Evolutionary conservation across 1,284 basidiomycete genomes (phyloP).

Genomic region (Leccinum pachyderme): DNA sequence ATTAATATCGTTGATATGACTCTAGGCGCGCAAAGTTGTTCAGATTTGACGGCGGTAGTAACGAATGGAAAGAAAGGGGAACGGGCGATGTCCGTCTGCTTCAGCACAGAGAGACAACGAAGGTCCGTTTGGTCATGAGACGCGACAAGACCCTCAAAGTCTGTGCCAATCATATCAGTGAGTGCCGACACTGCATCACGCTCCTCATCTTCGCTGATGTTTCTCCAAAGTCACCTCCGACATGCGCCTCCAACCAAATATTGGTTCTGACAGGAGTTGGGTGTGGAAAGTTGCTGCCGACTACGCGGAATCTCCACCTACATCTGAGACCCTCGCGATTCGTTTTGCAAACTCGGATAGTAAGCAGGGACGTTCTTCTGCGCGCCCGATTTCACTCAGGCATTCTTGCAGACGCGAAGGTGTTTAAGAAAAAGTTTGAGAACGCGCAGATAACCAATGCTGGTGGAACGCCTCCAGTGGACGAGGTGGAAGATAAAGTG

Average conservation of each 20-base stretch:
- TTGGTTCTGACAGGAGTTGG: conserved; percentile 99
- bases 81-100: conserved; percentile 91
- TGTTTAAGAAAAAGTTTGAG: conserved; percentile 89
- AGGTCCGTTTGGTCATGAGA: conserved; percentile 97
- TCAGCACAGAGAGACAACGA: conserved; percentile 85
- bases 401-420: conserved; percentile 65
- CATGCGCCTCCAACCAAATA: conserved; percentile 96
- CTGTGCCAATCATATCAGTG: conserved; percentile 97
- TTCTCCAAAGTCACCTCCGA: conserved; percentile 71
- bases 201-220: conserved; percentile 3
- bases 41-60: conserved; percentile 80
- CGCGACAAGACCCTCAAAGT: conserved; percentile 99
- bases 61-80: conserved; percentile 97
- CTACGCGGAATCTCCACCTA: conserved; percentile 86
- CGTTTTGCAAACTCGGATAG: conserved; percentile 97
- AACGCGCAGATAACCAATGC: conserved; percentile 74
- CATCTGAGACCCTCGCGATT: conserved; percentile 94
- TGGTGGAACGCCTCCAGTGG: conserved; percentile 34
- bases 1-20: conserved; percentile 16
- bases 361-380: conserved; percentile 44
- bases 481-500: conserved; percentile 31
- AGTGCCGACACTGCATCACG: conserved; percentile 37
- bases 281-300: conserved; percentile 98
- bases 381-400: not conserved
- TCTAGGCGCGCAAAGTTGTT: conserved; percentile 97